Evolutionary conservation across 306 rosid species (phyloP), one percentile per base, ranked within the genome.

Genomic region (Cucurbita maxima): DNA sequence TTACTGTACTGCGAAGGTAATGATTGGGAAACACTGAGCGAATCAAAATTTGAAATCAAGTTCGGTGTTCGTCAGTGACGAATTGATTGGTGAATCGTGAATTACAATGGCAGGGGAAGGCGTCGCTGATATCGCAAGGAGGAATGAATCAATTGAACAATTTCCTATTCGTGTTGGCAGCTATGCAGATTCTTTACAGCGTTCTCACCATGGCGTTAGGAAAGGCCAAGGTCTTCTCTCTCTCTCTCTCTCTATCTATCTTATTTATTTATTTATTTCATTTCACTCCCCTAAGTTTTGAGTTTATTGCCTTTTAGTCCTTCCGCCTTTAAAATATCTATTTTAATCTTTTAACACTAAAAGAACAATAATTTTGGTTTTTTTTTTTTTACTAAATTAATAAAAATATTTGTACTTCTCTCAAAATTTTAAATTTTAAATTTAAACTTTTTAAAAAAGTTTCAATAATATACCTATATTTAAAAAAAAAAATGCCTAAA

Each of bases 151-250:
- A 87, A 79, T 83, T 87, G 61, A 87, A 82, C 79, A 72, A 75
- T 61, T 87, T 87, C 80, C 73, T 87, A 20, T 83, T 87, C 64
- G 86, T 79, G 20, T 72, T 87, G 44, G 89, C 91, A 44, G 73
- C 81, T n/a, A 85, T 85, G 87, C 91, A 87, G 77, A 85, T 87
- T 36, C 76, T 83, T 64, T 85, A 85, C 25, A 77, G 82, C 50
- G 76, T 85, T 64, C 87, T 87, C 73, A 87, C 88, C 64, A 81
- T 87, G 89, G 89, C 87, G 25, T 79, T 87, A 45, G 91, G 87
- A 76, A 83, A 79, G 63, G 87, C 89, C 7, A 85, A 87, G 89
- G 91, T 83, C 73, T 40, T 18, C 13, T 58, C 34, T 76, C 15
- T 44, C n/a, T 12, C n/a, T 12, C 61, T 47, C 38, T 22, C 63